Conservation (phyloP, 306 rosid genomes). For the Carpinus viminea region DNA sequence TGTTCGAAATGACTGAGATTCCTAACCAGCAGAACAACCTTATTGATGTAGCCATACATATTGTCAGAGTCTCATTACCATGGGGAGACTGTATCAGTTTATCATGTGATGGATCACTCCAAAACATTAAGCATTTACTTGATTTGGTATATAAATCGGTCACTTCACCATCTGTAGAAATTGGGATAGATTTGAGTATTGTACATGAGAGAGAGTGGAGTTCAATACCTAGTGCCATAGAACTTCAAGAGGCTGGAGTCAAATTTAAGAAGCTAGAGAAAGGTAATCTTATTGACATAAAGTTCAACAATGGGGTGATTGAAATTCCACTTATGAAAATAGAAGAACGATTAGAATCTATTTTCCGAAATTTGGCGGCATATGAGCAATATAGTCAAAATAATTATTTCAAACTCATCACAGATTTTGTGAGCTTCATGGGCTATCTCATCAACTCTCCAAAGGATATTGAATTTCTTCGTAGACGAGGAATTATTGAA, state of each 20-base stretch:
- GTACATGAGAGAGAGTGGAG: neutral
- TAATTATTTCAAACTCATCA: neutral
- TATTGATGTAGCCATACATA: no score
- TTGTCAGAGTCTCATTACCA: no score
- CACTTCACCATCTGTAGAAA: neutral
- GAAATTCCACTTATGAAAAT: neutral
- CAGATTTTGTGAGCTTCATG: neutral
- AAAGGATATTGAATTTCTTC: neutral
- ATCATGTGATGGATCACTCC: neutral
- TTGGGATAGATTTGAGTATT: no score
- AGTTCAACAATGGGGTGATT: neutral
- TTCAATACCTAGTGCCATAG: neutral
- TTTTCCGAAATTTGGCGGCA: neutral
- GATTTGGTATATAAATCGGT: neutral
- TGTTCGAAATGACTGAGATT: neutral
- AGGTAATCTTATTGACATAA: no score
- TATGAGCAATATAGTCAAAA: constrained; percentile 9
- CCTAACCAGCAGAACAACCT: no score
- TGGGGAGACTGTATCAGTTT: no score
- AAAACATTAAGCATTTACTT: neutral
- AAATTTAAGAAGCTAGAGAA: no score
- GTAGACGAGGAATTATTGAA: neutral
- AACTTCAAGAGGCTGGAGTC: neutral
- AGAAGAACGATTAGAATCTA: neutral
- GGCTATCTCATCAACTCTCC: neutral